phyloP scores from a whole-genome alignment of 208 protist genomes.

The Trypanosoma lewisi region DNA sequence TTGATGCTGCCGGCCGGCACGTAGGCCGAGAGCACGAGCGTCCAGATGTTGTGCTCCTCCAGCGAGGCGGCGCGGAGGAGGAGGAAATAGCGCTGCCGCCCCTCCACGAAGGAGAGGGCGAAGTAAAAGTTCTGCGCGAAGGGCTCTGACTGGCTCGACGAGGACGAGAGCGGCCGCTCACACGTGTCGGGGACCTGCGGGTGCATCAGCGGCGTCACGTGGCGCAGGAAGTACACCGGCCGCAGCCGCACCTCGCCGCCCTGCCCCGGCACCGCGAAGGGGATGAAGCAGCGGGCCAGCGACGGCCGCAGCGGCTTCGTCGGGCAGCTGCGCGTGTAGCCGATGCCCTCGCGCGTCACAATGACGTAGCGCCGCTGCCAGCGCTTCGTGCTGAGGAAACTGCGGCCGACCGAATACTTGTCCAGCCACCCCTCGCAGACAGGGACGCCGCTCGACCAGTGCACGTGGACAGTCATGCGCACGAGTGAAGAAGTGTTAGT shows the following conservation, averaged over 20 bases:
- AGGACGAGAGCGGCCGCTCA: conserved; percentile 13
- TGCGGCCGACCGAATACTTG: conserved; percentile 50
- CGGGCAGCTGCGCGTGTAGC: conserved; percentile 35
- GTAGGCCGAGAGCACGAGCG: conserved; percentile 38
- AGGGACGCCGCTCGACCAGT: neutral
- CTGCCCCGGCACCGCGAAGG: conserved; percentile 23
- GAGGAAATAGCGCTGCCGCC: conserved; percentile 41
- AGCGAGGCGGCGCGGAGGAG: conserved; percentile 41
- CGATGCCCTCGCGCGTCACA: conserved; percentile 43
- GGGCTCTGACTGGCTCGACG: neutral
- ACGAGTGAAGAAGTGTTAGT: too few species aligned
- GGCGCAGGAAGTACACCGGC: conserved; percentile 54
- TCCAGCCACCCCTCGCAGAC: conserved; percentile 68
- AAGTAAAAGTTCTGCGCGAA: conserved; percentile 44
- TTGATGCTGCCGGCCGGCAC: conserved; percentile 43
- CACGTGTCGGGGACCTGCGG: conserved; percentile 31
- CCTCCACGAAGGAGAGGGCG: conserved; percentile 48
- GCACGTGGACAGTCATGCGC: neutral
- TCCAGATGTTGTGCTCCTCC: conserved; percentile 47
- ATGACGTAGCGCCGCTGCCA: conserved; percentile 57
- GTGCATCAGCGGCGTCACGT: conserved; percentile 41
- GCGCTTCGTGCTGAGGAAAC: conserved; percentile 35
- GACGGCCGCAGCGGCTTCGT: conserved; percentile 4
- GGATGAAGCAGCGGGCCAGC: conserved; percentile 36
- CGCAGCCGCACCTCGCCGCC: conserved; percentile 25